Percentiles rank a stretch among this genome's conserved stretches.
Evolutionary conservation across 2,329 filamentous ascomycete species (phyloP).

Genomic region (Sporothrix sp.): DNA sequence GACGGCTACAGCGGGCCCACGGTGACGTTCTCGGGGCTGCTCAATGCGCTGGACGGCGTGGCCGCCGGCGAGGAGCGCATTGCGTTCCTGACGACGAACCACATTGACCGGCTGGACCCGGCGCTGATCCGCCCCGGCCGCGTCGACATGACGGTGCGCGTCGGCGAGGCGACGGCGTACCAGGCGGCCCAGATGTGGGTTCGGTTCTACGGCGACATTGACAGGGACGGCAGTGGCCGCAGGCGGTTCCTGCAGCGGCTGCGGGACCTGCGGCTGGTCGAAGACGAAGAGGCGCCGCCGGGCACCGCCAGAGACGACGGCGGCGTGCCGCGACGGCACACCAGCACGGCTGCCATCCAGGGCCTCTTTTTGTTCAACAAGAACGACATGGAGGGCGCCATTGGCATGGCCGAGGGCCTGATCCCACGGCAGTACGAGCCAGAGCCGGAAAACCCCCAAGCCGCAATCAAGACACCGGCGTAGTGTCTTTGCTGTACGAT

Average conservation of each 20-base stretch:
- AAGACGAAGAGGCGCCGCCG: constrained; percentile 30
- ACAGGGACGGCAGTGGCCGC: constrained; percentile 51
- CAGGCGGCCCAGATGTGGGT: constrained; percentile 88
- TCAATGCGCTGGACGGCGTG: constrained; percentile 84
- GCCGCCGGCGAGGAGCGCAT: constrained; percentile 90
- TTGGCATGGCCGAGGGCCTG: constrained; percentile 63
- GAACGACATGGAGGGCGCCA: constrained; percentile 76
- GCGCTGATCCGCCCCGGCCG: constrained; percentile 84
- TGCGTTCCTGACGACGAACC: constrained; percentile 89
- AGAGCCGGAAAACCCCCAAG: constrained; percentile 30
- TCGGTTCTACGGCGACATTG: constrained; percentile 82
- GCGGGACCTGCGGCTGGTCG: constrained; percentile 57
- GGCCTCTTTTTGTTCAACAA: constrained; percentile 95
- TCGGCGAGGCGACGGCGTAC: constrained; percentile 77
- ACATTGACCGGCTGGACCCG: constrained; percentile 79
- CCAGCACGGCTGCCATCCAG: constrained; percentile 87
- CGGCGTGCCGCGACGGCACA: constrained; percentile 37
- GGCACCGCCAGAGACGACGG: neutral
- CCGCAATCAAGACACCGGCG: constrained; percentile 33
- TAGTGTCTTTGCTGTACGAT: constrained; percentile 2
- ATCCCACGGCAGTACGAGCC: constrained; percentile 48
- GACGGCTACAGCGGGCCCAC: constrained; percentile 82
- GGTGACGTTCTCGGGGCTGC: constrained; percentile 85
- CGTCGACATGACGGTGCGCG: constrained; percentile 84
- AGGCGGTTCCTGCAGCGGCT: constrained; percentile 62